Conservation (phyloP, 192 early-diverging fungal species). For the Entomortierella parvispora region DNA sequence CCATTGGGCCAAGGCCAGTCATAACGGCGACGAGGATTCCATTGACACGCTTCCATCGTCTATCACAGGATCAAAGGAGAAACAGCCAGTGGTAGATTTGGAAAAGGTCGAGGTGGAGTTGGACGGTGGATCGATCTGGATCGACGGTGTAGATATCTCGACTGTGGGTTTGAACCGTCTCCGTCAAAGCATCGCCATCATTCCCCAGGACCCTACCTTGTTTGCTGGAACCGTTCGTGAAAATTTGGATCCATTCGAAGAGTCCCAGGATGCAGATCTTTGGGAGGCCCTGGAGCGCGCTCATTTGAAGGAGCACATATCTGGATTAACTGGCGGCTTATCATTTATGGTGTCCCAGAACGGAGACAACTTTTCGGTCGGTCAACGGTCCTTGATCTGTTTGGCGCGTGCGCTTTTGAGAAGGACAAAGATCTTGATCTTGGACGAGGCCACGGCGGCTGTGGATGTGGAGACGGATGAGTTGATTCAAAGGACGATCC, state of each 20-base stretch:
- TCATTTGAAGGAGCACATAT: constrained; percentile 73
- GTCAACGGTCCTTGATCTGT: constrained; percentile 77
- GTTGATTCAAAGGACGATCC: constrained; percentile 87
- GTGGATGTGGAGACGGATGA: constrained; percentile 90
- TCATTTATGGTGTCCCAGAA: constrained; percentile 76
- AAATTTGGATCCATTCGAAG: constrained; percentile 62
- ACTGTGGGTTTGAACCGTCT: constrained; percentile 65
- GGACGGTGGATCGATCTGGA: constrained; percentile 71
- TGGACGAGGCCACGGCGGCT: constrained; percentile 63
- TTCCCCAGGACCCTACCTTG: constrained; percentile 79
- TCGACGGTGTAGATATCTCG: constrained; percentile 53
- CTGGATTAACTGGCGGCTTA: constrained; percentile 68
- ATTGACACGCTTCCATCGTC: neutral
- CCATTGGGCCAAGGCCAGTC: constrained; percentile 20
- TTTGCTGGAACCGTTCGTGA: constrained; percentile 66
- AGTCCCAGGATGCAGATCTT: constrained; percentile 58
- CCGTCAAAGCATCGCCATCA: constrained; percentile 71
- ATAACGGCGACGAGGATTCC: constrained; percentile 5
- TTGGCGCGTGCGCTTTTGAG: constrained; percentile 76
- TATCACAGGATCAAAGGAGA: neutral
- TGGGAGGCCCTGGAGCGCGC: constrained; percentile 74
- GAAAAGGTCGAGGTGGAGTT: constrained; percentile 64
- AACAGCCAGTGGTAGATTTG: constrained; percentile 42
- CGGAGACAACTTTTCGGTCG: constrained; percentile 87
- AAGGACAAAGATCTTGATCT: constrained; percentile 59